Conservation (phyloP, 2,329 filamentous ascomycete species). For the Sphaerostilbella broomeana region DNA sequence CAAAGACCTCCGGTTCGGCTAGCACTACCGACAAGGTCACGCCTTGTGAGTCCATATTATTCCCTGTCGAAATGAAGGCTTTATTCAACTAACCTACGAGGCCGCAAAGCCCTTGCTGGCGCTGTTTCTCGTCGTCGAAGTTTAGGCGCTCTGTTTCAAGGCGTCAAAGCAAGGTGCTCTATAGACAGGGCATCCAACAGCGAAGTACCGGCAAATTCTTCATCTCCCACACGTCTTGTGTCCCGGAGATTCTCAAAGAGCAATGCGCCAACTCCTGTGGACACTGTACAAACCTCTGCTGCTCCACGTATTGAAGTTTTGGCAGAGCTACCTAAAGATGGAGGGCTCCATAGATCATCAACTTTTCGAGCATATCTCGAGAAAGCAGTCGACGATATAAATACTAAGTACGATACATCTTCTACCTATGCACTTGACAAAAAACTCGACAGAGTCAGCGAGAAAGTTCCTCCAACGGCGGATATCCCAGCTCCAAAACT, state of each 20-base stretch:
- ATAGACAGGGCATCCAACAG: slow-evolving; percentile 18
- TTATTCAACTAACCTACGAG: not conserved
- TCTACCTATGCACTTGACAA: not conserved
- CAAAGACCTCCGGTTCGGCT: not conserved
- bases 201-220: slow-evolving; percentile 3
- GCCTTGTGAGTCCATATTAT: not conserved
- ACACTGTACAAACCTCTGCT: not conserved
- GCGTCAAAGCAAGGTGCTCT: slow-evolving; percentile 22
- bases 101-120: not conserved
- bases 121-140: slow-evolving; percentile 20
- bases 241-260: slow-evolving; percentile 4
- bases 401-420: slow-evolving; percentile 21
- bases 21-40: not conserved
- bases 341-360: slow-evolving; percentile 20
- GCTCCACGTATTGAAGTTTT: slow-evolving; percentile 26
- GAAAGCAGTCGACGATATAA: slow-evolving; percentile 25
- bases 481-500: too few species aligned
- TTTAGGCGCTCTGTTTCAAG: slow-evolving; percentile 25
- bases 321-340: slow-evolving; percentile 20
- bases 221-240: not conserved
- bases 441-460: not conserved
- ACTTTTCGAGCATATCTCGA: slow-evolving; percentile 26
- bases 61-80: too few species aligned
- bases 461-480: not conserved
- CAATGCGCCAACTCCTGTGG: not conserved